phyloP scores from a whole-genome alignment of 2,329 filamentous ascomycete genomes.

The Akanthomyces lecanii region DNA sequence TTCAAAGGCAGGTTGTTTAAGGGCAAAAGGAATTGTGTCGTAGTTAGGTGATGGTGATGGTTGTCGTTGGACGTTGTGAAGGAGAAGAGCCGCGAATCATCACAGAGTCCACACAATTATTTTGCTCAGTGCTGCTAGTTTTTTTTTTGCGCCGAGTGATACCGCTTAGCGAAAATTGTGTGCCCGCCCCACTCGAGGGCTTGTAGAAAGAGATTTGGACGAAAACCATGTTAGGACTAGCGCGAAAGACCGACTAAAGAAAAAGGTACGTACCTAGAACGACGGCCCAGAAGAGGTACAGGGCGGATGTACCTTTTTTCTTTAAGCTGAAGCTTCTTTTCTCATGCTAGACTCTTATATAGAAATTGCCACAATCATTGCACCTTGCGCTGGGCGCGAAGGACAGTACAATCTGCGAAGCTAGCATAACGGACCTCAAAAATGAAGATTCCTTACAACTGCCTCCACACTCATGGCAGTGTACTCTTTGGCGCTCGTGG shows the following conservation, averaged over 20 bases:
- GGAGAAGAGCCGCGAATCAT: neutral
- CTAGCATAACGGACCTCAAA: constrained; percentile 15
- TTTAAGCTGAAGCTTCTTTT: neutral
- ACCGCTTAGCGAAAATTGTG: constrained; percentile 14
- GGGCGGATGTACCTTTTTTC: constrained; percentile 33
- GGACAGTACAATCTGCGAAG: neutral
- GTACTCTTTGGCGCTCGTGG: constrained; percentile 72
- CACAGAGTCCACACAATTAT: neutral
- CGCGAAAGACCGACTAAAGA: neutral
- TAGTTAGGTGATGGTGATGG: constrained; percentile 10
- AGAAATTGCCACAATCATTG: neutral
- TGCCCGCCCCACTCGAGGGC: constrained; percentile 13
- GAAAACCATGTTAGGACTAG: constrained; percentile 3
- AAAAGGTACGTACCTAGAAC: neutral
- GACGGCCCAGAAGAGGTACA: constrained; percentile 24
- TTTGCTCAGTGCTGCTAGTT: neutral
- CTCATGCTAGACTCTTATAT: constrained; percentile 1
- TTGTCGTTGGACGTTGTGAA: constrained; percentile 12
- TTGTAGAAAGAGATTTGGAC: neutral
- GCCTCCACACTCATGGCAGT: constrained; percentile 50
- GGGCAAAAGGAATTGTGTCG: constrained; percentile 51
- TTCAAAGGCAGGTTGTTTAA: constrained; percentile 98
- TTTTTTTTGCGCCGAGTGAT: constrained; percentile 2
- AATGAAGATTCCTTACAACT: constrained; percentile 62
- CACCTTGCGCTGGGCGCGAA: neutral